Percentiles rank a stretch among this genome's conserved stretches.
These are phyloP conservation scores for Parafenestella ontariensis DNA, from an alignment of 2,329 filamentous ascomycete genomes.

Conservation along the genomic window DNA sequence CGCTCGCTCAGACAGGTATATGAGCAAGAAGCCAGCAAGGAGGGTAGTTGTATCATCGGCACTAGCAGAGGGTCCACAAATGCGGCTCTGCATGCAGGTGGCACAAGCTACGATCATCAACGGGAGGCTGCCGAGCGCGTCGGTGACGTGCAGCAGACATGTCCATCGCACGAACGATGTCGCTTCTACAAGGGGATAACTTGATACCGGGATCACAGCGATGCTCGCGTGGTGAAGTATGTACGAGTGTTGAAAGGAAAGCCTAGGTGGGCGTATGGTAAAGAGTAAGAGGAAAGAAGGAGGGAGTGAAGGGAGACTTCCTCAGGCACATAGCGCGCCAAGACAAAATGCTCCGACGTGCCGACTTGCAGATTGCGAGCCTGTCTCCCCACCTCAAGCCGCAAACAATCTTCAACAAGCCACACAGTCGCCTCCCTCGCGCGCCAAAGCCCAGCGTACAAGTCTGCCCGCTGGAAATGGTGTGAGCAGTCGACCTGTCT, in stretches of 20 bases:
- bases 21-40: background rate
- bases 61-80: constrained; percentile 6
- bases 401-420: constrained; percentile 21
- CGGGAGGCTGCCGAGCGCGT: background rate
- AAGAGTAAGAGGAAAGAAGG: background rate
- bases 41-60: background rate
- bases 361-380: constrained; percentile 5
- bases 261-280: background rate
- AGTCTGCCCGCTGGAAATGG: constrained; percentile 29
- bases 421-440: constrained; percentile 19
- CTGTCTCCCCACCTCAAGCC: background rate
- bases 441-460: constrained; percentile 29
- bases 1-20: background rate
- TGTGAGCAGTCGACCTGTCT: constrained; percentile 21
- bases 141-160: background rate
- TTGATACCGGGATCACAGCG: too few relatives aligned
- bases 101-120: background rate
- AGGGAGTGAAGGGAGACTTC: background rate
- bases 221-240: too few relatives aligned
- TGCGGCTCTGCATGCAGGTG: constrained; percentile 18
- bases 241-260: background rate
- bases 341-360: constrained; percentile 11
- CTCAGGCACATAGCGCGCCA: background rate
- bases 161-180: background rate
- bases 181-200: background rate